Evolutionary conservation across 768 basidiomycete genomes (phyloP).

Genomic region (Gloeostereum incarnatum): DNA sequence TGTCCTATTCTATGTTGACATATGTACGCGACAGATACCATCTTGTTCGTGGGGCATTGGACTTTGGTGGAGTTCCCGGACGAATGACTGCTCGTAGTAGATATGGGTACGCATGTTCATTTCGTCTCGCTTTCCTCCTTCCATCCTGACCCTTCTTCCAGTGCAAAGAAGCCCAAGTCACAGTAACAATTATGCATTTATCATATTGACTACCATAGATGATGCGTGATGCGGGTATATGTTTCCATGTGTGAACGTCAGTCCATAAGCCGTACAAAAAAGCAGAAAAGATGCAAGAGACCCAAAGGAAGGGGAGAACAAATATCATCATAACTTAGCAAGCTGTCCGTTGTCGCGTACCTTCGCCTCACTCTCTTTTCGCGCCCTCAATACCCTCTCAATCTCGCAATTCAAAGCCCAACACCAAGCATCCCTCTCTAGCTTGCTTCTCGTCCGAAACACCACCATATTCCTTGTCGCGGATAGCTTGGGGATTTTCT

Average conservation of each 20-base stretch:
- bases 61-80: constrained; percentile 85
- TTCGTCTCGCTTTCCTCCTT: too few relatives aligned
- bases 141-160: constrained; percentile 12
- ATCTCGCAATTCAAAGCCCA: constrained; percentile 91
- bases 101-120: constrained; percentile 61
- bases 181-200: too few relatives aligned
- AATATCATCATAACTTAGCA: constrained; percentile 20
- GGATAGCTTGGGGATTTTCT: constrained; percentile 38
- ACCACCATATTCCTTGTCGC: constrained; percentile 53
- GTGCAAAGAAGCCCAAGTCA: constrained; percentile 85
- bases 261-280: background rate
- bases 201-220: constrained; percentile 10
- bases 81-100: constrained; percentile 76
- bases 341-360: constrained; percentile 59
- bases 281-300: too few relatives aligned
- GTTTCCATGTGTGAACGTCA: too few relatives aligned
- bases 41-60: constrained; percentile 84
- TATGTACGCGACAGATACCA: constrained; percentile 62
- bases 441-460: constrained; percentile 67
- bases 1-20: background rate
- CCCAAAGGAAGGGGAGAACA: too few relatives aligned
- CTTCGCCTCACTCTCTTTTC: constrained; percentile 53
- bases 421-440: constrained; percentile 93
- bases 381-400: constrained; percentile 62
- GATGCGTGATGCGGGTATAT: constrained; percentile 4